Percentiles rank a stretch among this genome's conserved stretches.
Conservation (phyloP, 805 yeast species). For the Cyberlindnera xylosilytica region DNA sequence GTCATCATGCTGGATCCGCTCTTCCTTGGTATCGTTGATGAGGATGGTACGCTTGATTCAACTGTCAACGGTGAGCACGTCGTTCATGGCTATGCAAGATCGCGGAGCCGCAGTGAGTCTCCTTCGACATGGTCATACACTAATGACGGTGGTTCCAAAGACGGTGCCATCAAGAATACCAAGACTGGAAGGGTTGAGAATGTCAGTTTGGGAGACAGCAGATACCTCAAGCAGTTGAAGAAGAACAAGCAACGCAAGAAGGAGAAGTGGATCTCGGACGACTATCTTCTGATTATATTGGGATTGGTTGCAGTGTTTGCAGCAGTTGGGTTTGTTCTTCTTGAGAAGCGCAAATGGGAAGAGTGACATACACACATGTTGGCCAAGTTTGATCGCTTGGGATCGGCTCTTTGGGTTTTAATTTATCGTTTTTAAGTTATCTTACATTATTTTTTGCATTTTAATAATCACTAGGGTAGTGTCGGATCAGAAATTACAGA, state of each 20-base stretch:
- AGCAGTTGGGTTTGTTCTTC: conserved; percentile 14
- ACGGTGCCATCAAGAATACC: conserved; percentile 6
- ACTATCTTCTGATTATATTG: conserved; percentile 8
- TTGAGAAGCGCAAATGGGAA: conserved; percentile 18
- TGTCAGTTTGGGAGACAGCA: conserved; percentile 26
- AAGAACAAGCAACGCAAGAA: conserved; percentile 7
- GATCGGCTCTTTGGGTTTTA: too few relatives aligned
- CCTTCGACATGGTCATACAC: conserved; percentile 1
- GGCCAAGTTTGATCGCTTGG: not conserved
- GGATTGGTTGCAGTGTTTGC: conserved; percentile 20
- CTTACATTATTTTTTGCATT: too few relatives aligned
- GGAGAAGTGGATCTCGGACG: conserved; percentile 13
- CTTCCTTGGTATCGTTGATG: conserved; percentile 72
- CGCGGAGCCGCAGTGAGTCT: not conserved
- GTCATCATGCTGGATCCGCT: conserved; percentile 66
- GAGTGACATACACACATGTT: not conserved
- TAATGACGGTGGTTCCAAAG: conserved; percentile 3
- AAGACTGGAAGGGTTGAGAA: conserved; percentile 15
- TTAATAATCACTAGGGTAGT: too few relatives aligned
- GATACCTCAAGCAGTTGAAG: conserved; percentile 16
- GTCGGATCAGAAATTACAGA: too few relatives aligned
- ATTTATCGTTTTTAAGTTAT: too few relatives aligned
- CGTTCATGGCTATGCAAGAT: not conserved
- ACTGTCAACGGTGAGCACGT: conserved; percentile 1
- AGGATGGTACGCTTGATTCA: conserved; percentile 8